phyloP scores from a whole-genome alignment of 306 rosid genomes.

The Casuarina glauca region DNA sequence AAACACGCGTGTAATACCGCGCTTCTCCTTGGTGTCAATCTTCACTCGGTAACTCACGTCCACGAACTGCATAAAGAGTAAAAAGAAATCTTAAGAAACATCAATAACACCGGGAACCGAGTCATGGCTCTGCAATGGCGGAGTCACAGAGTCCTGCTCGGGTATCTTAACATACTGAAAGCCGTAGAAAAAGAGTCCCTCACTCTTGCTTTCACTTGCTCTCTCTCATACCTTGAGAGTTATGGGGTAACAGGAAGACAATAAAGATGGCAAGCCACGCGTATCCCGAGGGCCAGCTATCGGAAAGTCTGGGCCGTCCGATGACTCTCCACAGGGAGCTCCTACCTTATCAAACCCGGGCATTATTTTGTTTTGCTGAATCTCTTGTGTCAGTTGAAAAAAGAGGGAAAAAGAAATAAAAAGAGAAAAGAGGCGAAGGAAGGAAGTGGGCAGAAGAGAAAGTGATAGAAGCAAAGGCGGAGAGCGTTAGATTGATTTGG shows the following conservation, averaged over 20 bases:
- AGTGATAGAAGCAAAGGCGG: neutral
- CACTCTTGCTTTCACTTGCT: too few relatives aligned
- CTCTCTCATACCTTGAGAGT: slow-evolving; percentile 67
- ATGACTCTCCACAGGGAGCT: slow-evolving; percentile 34
- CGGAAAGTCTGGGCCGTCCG: slow-evolving; percentile 13
- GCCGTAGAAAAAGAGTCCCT: neutral
- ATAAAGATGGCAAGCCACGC: slow-evolving; percentile 45
- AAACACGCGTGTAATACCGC: slow-evolving; percentile 37
- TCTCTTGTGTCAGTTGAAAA: neutral
- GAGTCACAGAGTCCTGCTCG: neutral
- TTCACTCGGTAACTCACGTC: slow-evolving; percentile 67
- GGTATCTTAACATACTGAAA: neutral
- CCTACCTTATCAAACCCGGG: slow-evolving; percentile 33
- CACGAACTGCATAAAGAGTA: slow-evolving; percentile 64
- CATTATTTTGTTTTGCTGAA: slow-evolving; percentile 21
- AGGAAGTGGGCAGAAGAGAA: neutral
- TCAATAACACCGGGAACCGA: neutral
- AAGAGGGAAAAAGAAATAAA: neutral
- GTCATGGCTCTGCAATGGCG: neutral
- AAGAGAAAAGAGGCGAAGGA: neutral
- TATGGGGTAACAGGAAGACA: slow-evolving; percentile 56
- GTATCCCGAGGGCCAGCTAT: slow-evolving; percentile 37
- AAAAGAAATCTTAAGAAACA: neutral
- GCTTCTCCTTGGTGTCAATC: slow-evolving; percentile 33
- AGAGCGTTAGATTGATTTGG: neutral